A percentile compares a stretch with the other conserved stretches of the same genome.
Conservation (phyloP, 2,329 filamentous ascomycete genomes). For the Lecanoromycetidae sp. region DNA sequence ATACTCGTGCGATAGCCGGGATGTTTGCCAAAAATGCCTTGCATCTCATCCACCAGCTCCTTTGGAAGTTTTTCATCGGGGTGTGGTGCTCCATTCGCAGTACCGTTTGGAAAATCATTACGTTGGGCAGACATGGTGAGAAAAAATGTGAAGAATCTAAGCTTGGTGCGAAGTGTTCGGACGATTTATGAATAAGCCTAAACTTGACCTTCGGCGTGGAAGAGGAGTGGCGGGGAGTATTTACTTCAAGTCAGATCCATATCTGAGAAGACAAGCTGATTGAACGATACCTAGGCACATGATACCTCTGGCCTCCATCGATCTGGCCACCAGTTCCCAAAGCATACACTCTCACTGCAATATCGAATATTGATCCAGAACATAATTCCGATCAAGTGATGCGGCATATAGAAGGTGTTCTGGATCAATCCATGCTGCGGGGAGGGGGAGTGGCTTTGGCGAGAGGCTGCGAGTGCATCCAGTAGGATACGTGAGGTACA, state of each 20-base stretch:
- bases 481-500: too few species aligned
- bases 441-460: background rate
- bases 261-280: background rate
- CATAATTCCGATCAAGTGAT: background rate
- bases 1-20: constrained; percentile 6
- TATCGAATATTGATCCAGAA: background rate
- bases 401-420: background rate
- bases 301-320: background rate
- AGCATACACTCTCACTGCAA: background rate
- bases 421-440: background rate
- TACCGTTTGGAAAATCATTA: background rate
- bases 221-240: background rate
- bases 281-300: background rate
- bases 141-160: background rate
- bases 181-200: background rate
- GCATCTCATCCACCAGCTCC: constrained; percentile 3
- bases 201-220: background rate
- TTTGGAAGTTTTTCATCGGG: background rate
- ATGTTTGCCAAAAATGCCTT: constrained; percentile 8
- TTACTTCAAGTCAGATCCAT: background rate
- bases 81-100: background rate
- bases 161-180: background rate
- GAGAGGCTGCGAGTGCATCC: too few species aligned
- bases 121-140: background rate
- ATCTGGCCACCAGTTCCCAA: background rate